These are phyloP conservation scores for Aspergillus ibericus DNA, from an alignment of 2,329 filamentous ascomycete genomes.

Conservation along the genomic window DNA sequence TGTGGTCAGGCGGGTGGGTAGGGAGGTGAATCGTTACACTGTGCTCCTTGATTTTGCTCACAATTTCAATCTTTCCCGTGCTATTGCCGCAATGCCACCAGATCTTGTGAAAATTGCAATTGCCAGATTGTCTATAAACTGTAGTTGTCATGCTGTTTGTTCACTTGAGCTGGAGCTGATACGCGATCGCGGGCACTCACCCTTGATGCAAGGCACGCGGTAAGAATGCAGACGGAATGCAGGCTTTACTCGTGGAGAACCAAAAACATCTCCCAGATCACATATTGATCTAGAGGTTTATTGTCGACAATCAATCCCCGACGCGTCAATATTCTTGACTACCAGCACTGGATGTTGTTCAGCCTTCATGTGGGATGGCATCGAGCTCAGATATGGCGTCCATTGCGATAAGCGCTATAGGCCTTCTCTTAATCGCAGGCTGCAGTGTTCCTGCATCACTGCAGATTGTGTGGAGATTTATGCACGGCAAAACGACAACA, in stretches of 20 bases:
- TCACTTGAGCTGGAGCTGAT: neutral
- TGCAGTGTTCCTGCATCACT: constrained; percentile 28
- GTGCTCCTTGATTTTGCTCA: neutral
- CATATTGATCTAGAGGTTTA: neutral
- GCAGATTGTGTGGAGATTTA: constrained; percentile 22
- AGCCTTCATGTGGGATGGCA: constrained; percentile 20
- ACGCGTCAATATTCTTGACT: neutral
- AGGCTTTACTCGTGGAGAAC: neutral
- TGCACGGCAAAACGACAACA: constrained; percentile 7
- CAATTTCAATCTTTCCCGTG: neutral
- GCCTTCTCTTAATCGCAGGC: constrained; percentile 24
- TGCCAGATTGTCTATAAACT: neutral
- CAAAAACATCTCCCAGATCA: neutral
- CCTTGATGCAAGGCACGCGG: neutral
- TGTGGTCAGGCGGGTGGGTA: neutral
- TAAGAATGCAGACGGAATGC: constrained; percentile 7
- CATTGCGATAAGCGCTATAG: constrained; percentile 24
- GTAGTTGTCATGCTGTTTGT: neutral
- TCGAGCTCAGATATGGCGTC: constrained; percentile 20
- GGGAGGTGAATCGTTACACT: neutral
- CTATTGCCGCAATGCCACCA: neutral
- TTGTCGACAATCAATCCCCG: neutral
- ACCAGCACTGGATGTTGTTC: neutral
- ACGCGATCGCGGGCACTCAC: neutral
- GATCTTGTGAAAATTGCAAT: neutral